Base-by-base conservation (phyloP, 176 grass and related monocot genomes). In the Avena sativa region DNA sequence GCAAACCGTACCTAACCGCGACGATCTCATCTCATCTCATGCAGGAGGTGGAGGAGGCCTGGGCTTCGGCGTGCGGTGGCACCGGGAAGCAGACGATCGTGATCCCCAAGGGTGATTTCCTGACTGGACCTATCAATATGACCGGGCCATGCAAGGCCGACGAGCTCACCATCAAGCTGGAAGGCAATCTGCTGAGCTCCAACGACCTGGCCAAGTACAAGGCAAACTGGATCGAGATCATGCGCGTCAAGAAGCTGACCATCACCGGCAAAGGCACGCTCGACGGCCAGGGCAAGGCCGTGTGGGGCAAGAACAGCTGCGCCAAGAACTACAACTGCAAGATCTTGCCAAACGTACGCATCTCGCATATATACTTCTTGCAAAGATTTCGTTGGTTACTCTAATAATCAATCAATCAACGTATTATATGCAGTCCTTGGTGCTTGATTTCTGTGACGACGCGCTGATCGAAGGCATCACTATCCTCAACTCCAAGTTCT, bases 261-360 rank as follows among this genome's bases (percentile, higher is more conserved):
- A 86, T 94, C 79, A 53, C 36, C 0, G 92, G 92, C 16, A 49
- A 78, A 16, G 92, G 94, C 23, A 86, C 11, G 26, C 19, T 97
- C 8, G 88, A 97, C 25, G 90, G 94, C 16, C 92, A 92, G 51
- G 94, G 94, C 9, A 72, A 81, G 9, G 13, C 44, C 3, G 88
- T 91, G 21, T 97, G 92, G 94, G 26, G 64, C 50, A 74, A 73
- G 43, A 94, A 94, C 71, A 28, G 79, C 6, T 97, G 92, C 65
- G 55, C 17, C 2, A 81, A 92, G 70, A 92, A 86, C 46, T 90
- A 84, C 9, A 34, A 89, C 48, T 94, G 89, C 86, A 88, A 87
- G 30, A 91, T 78, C 69, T 32, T 97, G n/a, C 90, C 94, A 40
- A 89, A 74, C 32, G 94, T 97, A 43, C 6, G 40, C 40, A 40